Conservation (phyloP, 768 basidiomycete genomes). For the Lactarius indigo region DNA sequence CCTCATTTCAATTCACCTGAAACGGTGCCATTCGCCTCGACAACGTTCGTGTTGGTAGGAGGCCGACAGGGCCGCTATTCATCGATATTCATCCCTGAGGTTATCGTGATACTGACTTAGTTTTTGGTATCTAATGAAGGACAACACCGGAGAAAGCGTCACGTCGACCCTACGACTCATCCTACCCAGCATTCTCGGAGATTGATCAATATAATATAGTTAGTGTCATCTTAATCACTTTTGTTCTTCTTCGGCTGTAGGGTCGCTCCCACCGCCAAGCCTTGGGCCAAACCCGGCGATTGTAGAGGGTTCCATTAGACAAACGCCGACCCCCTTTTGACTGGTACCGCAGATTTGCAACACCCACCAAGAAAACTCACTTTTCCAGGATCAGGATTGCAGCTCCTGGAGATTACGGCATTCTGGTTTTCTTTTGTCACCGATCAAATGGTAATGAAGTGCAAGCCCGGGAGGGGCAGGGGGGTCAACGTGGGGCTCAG, state of each 20-base stretch:
- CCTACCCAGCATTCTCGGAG: constrained; percentile 16
- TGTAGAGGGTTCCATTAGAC: constrained; percentile 35
- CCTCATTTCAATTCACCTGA: background rate
- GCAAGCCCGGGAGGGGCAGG: constrained; percentile 44
- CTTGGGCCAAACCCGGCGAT: constrained; percentile 70
- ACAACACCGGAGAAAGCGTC: constrained; percentile 44
- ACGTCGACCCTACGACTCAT: background rate
- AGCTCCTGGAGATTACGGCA: constrained; percentile 37
- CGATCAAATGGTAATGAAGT: constrained; percentile 48
- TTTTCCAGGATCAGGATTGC: constrained; percentile 42
- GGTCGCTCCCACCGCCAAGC: constrained; percentile 60
- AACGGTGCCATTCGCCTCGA: constrained; percentile 54
- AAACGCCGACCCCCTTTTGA: background rate
- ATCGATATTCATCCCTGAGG: constrained; percentile 33
- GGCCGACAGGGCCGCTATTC: background rate
- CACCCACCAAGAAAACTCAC: constrained; percentile 35
- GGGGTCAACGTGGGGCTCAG: constrained; percentile 39
- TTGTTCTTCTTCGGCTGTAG: constrained; percentile 62
- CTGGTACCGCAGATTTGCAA: constrained; percentile 40
- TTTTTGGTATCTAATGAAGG: constrained; percentile 5
- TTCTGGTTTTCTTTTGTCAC: constrained; percentile 36
- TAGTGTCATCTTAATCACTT: constrained; percentile 68
- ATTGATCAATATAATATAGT: constrained; percentile 54
- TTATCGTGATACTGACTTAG: constrained; percentile 46
- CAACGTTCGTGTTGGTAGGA: constrained; percentile 44